Evolutionary conservation across 768 basidiomycete genomes (phyloP).

Genomic region (Boletus rubropictus): DNA sequence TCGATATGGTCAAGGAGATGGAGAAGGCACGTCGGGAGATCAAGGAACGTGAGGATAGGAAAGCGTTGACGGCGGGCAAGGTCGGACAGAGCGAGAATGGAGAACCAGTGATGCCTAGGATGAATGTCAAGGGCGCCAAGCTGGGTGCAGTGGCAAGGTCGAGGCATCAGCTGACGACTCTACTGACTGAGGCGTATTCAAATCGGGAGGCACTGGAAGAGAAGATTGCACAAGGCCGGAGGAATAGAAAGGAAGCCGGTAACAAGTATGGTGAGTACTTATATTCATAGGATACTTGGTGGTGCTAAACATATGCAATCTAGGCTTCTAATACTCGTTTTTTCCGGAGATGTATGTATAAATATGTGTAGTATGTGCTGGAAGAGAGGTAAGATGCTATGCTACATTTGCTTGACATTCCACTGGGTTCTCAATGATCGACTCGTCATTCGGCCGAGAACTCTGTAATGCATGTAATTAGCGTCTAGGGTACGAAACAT

Average conservation of each 20-base stretch:
- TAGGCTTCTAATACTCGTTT: slow-evolving; percentile 21
- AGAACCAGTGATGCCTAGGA: slow-evolving; percentile 55
- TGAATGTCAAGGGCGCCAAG: slow-evolving; percentile 81
- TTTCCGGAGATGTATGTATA: not conserved
- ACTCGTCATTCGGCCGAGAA: slow-evolving; percentile 24
- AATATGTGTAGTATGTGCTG: slow-evolving; percentile 18
- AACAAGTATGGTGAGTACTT: slow-evolving; percentile 78
- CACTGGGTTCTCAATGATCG: not conserved
- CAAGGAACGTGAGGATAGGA: slow-evolving; percentile 69
- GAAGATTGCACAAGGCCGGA: slow-evolving; percentile 72
- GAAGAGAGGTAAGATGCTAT: slow-evolving; percentile 16
- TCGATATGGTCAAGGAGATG: slow-evolving; percentile 71
- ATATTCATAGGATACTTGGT: too few species aligned
- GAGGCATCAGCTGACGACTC: slow-evolving; percentile 72
- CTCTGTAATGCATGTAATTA: slow-evolving; percentile 14
- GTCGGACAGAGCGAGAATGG: slow-evolving; percentile 38
- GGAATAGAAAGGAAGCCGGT: slow-evolving; percentile 84
- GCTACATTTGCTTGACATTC: slow-evolving; percentile 14
- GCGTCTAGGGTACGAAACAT: not conserved
- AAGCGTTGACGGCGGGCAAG: slow-evolving; percentile 63
- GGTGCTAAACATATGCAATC: not conserved
- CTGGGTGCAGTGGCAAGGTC: slow-evolving; percentile 62
- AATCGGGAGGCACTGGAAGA: slow-evolving; percentile 83
- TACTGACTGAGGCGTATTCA: slow-evolving; percentile 76
- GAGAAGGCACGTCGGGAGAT: slow-evolving; percentile 70